A percentile compares a stretch with the other conserved stretches of the same genome.
Evolutionary conservation across 106 monocot species (phyloP).

Genomic region (Vanilla planifolia): DNA sequence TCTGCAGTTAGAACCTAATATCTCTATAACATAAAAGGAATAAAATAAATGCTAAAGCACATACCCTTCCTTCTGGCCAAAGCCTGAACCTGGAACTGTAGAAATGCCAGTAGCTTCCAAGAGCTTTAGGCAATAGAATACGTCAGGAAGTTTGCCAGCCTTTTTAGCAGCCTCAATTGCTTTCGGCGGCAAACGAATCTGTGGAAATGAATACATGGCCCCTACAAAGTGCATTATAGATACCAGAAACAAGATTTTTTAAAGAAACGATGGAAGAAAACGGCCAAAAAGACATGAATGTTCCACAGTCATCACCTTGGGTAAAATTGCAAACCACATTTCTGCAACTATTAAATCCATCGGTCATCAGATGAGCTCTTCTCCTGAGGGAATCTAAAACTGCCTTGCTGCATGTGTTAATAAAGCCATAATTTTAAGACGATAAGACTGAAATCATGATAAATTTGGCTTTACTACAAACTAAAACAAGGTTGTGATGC

Average conservation of each 20-base stretch:
- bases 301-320: conserved; percentile 44
- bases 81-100: conserved; percentile 98
- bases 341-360: conserved; percentile 98
- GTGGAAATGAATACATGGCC: conserved; percentile 99
- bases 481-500: too few species aligned
- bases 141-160: conserved; percentile 92
- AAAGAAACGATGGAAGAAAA: conserved; percentile 4
- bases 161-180: conserved; percentile 92
- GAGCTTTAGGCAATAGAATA: conserved; percentile 96
- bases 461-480: too few species aligned
- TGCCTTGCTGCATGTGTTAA: conserved; percentile 53
- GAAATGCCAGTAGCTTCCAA: conserved; percentile 99
- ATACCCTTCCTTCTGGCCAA: conserved; percentile 99
- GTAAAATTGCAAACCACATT: conserved; percentile 97
- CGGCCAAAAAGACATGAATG: neutral
- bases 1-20: too few species aligned
- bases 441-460: too few species aligned
- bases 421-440: conserved; percentile 8
- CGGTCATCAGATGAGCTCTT: conserved; percentile 94
- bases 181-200: conserved; percentile 76
- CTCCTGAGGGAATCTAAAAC: conserved; percentile 76
- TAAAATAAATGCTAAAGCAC: conserved; percentile 5
- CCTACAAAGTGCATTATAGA: conserved; percentile 29
- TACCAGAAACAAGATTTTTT: neutral
- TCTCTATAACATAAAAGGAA: neutral